Base-by-base conservation (phyloP, 768 basidiomycete species). In the Daedaleopsis nitida region DNA sequence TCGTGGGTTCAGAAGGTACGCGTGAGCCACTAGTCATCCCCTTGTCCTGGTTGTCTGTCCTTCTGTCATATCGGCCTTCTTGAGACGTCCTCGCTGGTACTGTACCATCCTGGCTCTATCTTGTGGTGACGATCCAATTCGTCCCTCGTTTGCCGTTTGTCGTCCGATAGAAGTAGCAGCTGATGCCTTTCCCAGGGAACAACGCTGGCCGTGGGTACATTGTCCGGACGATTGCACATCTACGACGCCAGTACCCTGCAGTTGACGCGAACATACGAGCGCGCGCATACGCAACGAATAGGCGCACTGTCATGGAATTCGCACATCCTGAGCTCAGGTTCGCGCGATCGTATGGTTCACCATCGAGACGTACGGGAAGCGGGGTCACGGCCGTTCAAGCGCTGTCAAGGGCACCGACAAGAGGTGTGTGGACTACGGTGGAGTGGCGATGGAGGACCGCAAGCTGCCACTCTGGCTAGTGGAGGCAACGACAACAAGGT, bases 401-500 rank as follows among this genome's bases (percentile, higher is more conserved):
- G 82, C 49, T 88, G 87, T 62, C 77, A 84, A 0, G 91, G 89
- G 0, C 92, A 94, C 70, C 78, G 88, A 27, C 97, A 99, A 70
- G 96, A 98, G 72, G 95, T 99, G 1, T 99, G 96, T 72, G 96
- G 96, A 3, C 76, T 99, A 47, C 89, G 92, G 59, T 99, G 96
- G 96, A 94, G 89, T 69, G 79, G 82, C 13, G 79, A 81, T 43
- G 80, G 78, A 45, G 75, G 78, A 39, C 60, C 74, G 53, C 68
- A 79, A 64, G 72, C 73, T 9, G 87, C 87, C 9, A 81, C 81
- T 34, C 83, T 99, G 5, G 96, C 96, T 3, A 94, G 91, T 65
- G 96, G 96, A 2, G 96, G 96, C 0, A 99, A 99, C 72, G 96
- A 99, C 75, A 99, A 99, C 77, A 98, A 98, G 77, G 92, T 99